Evolutionary conservation across 257 asterid species (phyloP).

Genomic region (Anisodus tanguticus): DNA sequence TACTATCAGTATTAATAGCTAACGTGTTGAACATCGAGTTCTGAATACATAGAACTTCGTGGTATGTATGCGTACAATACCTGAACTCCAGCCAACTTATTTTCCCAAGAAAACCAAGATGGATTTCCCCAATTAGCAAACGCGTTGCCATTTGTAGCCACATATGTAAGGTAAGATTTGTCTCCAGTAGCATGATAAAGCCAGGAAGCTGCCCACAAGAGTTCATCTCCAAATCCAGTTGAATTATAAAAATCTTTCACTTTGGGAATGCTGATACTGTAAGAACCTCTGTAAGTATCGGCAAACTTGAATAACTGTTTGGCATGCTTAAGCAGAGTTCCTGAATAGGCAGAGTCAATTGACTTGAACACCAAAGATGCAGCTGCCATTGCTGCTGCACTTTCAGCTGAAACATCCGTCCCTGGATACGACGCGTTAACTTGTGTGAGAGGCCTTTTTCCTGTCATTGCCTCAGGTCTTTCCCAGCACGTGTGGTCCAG

Average conservation of each 20-base stretch:
- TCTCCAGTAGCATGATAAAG: slow-evolving; percentile 67
- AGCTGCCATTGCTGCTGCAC: slow-evolving; percentile 78
- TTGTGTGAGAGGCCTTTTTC: slow-evolving; percentile 48
- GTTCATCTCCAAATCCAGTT: slow-evolving; percentile 67
- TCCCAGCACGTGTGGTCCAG: slow-evolving; percentile 72
- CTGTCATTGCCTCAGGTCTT: slow-evolving; percentile 55
- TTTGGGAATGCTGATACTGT: slow-evolving; percentile 54
- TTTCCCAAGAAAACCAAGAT: slow-evolving; percentile 70
- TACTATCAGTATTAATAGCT: neutral
- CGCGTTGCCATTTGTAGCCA: slow-evolving; percentile 44
- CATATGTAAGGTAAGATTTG: slow-evolving; percentile 44
- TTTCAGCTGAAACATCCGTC: slow-evolving; percentile 76
- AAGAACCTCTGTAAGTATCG: slow-evolving; percentile 55
- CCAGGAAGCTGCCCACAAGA: slow-evolving; percentile 83
- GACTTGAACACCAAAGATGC: slow-evolving; percentile 62
- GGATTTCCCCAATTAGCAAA: slow-evolving; percentile 61
- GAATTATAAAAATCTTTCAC: slow-evolving; percentile 61
- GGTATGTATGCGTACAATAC: slow-evolving; percentile 32
- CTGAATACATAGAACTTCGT: neutral
- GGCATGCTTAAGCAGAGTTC: slow-evolving; percentile 55
- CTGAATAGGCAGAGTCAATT: slow-evolving; percentile 46
- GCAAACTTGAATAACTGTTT: slow-evolving; percentile 57
- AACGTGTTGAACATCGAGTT: neutral
- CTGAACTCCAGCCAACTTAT: slow-evolving; percentile 67
- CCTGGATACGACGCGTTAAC: slow-evolving; percentile 63